Conservation (phyloP, 225 moss, liverwort and hornwort genomes). For the Pleurozium schreberi region DNA sequence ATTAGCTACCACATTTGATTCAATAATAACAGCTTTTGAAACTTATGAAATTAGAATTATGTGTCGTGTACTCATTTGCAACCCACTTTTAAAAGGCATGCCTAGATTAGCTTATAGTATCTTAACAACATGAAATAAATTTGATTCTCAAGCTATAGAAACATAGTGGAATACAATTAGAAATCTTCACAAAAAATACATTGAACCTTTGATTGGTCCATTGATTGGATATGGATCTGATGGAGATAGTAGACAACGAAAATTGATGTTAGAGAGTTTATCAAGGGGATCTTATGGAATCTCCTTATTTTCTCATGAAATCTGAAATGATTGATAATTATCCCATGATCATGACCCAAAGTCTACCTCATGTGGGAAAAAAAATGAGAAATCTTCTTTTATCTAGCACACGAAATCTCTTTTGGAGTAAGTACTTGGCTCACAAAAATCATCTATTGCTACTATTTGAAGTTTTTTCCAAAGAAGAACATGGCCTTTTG, state of each 20-base stretch:
- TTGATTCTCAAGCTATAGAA: not conserved
- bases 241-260: not conserved
- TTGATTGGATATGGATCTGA: not conserved
- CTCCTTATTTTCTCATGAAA: not conserved
- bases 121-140: not conserved
- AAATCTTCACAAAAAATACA: not conserved
- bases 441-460: not conserved
- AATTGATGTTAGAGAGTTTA: no score
- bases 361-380: not conserved
- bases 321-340: not conserved
- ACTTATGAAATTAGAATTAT: no score
- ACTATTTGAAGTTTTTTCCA: not conserved
- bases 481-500: not conserved
- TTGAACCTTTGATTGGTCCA: not conserved
- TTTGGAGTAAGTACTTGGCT: not conserved
- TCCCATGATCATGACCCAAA: not conserved
- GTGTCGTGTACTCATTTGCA: not conserved
- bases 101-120: no score
- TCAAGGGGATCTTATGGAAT: not conserved
- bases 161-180: not conserved
- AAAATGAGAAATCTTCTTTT: not conserved
- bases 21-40: no score
- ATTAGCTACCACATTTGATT: no score
- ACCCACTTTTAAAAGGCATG: not conserved
- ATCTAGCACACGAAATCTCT: rapidly evolving